Conservation (phyloP, 495 filamentous ascomycete genomes). For the Alectoria sarmentosa region DNA sequence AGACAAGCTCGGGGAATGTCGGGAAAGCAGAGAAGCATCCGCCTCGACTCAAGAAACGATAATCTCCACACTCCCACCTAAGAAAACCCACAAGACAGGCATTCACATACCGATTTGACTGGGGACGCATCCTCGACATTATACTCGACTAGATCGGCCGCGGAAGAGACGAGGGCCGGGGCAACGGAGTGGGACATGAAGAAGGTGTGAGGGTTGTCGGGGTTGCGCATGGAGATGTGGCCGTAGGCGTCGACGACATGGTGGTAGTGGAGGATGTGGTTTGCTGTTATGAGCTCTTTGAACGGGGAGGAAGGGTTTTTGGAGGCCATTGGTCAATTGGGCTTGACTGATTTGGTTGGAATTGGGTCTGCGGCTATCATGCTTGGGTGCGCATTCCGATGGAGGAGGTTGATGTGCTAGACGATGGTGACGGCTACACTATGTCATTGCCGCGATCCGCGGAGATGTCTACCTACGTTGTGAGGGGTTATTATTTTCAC, state of each 20-base stretch:
- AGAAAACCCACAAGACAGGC: no score
- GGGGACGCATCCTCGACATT: constrained; percentile 34
- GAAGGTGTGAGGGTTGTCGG: constrained; percentile 33
- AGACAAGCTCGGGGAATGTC: no score
- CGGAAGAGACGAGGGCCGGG: constrained; percentile 38
- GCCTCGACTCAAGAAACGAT: no score
- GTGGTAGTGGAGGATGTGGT: constrained; percentile 38
- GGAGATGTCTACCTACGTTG: no score
- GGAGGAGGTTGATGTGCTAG: background rate
- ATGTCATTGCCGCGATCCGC: no score
- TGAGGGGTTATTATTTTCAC: no score
- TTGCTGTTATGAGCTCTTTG: constrained; percentile 29
- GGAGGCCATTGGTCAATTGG: background rate
- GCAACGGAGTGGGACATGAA: constrained; percentile 41
- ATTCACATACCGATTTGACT: constrained; percentile 21
- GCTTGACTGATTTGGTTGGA: background rate
- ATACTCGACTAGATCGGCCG: constrained; percentile 41
- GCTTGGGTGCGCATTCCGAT: no score
- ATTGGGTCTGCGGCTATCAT: no score
- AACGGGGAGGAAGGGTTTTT: background rate
- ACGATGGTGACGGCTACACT: background rate
- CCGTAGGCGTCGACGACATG: constrained; percentile 47
- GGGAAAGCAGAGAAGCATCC: no score
- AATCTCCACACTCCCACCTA: no score
- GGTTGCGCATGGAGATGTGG: constrained; percentile 45